These are phyloP conservation scores for Kwoniella sp. DNA, from an alignment of 768 basidiomycete species.

Conservation along the genomic window DNA sequence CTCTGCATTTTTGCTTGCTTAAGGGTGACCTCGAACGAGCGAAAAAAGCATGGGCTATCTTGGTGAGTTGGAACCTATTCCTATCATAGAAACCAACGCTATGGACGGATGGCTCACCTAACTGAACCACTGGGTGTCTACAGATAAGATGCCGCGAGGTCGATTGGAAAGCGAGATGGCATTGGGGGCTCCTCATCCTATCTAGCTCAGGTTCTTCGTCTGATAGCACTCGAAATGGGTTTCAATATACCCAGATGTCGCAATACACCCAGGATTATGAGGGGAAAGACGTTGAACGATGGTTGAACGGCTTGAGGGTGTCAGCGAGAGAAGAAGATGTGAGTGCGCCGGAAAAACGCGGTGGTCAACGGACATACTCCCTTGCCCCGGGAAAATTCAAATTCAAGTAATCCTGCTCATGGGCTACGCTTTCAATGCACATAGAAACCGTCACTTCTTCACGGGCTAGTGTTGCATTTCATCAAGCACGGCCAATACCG, in stretches of 20 bases:
- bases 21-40: conserved; percentile 41
- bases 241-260: background rate
- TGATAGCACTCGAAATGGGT: background rate
- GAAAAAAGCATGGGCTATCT: conserved; percentile 49
- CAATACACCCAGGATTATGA: conserved; percentile 12
- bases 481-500: conserved; percentile 64
- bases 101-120: too few species aligned
- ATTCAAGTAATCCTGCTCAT: background rate
- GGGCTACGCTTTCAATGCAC: background rate
- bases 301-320: conserved; percentile 40
- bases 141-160: conserved; percentile 55
- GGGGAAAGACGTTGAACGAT: conserved; percentile 37
- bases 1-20: conserved; percentile 48
- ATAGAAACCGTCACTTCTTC: conserved; percentile 73
- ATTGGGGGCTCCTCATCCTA: conserved; percentile 50
- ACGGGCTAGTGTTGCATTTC: conserved; percentile 71
- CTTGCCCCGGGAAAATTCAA: background rate
- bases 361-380: too few species aligned
- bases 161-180: conserved; percentile 51
- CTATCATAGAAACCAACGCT: background rate
- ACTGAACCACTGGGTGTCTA: too few species aligned
- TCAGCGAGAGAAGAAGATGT: conserved; percentile 44
- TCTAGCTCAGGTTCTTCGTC: background rate
- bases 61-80: conserved; percentile 36
- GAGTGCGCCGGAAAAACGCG: conserved; percentile 13